Percentiles rank a stretch among this genome's conserved stretches.
Conservation (phyloP, 2,329 filamentous ascomycete species). For the Chaetothyriales sp. region DNA sequence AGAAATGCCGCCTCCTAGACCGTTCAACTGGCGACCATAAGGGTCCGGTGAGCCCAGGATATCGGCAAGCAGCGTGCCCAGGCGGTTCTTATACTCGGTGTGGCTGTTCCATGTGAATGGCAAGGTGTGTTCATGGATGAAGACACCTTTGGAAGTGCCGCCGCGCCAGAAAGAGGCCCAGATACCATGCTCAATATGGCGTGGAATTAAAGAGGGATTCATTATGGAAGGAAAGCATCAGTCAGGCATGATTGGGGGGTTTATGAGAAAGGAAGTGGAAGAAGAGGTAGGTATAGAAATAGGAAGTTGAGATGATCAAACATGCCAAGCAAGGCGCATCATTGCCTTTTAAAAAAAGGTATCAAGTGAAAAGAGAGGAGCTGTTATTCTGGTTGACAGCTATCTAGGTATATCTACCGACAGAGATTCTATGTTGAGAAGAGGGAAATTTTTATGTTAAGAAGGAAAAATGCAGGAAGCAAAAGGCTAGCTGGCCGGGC, state of each 20-base stretch:
- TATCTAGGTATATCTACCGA: too few species aligned
- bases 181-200: neutral
- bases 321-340: too few species aligned
- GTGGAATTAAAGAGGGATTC: neutral
- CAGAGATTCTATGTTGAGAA: too few species aligned
- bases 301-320: neutral
- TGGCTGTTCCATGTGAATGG: neutral
- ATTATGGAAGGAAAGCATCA: neutral
- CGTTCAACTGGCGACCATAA: constrained; percentile 54
- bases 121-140: constrained; percentile 33
- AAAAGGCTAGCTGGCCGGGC: constrained; percentile 17
- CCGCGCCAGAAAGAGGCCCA: constrained; percentile 50
- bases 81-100: neutral
- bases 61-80: neutral
- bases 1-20: constrained; percentile 56
- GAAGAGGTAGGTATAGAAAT: neutral
- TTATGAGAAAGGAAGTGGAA: neutral
- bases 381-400: too few species aligned
- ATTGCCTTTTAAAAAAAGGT: too few species aligned
- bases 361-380: too few species aligned
- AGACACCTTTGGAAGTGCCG: constrained; percentile 55
- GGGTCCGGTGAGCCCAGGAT: constrained; percentile 15
- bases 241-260: neutral
- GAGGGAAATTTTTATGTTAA: neutral
- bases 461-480: neutral